These are phyloP conservation scores for Steccherinum ochraceum DNA, from an alignment of 768 basidiomycete species.

Conservation along the genomic window DNA sequence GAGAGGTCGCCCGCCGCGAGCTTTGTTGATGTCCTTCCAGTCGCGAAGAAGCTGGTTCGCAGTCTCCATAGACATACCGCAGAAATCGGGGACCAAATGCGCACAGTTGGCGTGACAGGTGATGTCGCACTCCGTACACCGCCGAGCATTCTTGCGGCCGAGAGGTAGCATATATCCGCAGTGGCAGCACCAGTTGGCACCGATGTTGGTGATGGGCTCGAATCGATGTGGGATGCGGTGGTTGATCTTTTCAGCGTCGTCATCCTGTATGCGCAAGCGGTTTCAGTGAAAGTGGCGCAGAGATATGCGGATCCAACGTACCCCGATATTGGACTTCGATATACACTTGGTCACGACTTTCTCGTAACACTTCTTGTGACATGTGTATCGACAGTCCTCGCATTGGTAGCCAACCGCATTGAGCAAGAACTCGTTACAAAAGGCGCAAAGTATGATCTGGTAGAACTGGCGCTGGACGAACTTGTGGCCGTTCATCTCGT, in stretches of 20 bases:
- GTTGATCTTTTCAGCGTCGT: conserved; percentile 97
- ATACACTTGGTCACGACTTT: conserved; percentile 99
- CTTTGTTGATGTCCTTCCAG: conserved; percentile 85
- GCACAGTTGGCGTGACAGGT: conserved; percentile 98
- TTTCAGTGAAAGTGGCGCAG: background rate
- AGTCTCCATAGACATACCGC: conserved; percentile 99
- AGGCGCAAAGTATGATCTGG: conserved; percentile 96
- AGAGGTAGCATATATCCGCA: conserved; percentile 98
- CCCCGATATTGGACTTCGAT: conserved; percentile 91
- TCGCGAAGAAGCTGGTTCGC: conserved; percentile 89
- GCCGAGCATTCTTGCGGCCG: conserved; percentile 93
- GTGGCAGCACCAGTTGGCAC: conserved; percentile 99
- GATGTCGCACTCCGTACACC: conserved; percentile 93
- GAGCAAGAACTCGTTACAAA: conserved; percentile 95
- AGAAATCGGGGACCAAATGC: conserved; percentile 98
- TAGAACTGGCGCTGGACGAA: conserved; percentile 98
- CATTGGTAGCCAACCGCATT: conserved; percentile 98
- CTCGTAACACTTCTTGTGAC: conserved; percentile 98
- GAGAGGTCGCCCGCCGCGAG: conserved; percentile 42
- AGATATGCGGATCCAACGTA: conserved; percentile 33
- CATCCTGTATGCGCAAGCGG: conserved; percentile 53
- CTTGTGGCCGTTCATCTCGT: conserved; percentile 99
- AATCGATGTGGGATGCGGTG: conserved; percentile 99
- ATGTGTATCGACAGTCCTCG: conserved; percentile 98
- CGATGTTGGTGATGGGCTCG: conserved; percentile 92